Conservation (phyloP, 192 early-diverging fungal species). For the Mortierella claussenii region DNA sequence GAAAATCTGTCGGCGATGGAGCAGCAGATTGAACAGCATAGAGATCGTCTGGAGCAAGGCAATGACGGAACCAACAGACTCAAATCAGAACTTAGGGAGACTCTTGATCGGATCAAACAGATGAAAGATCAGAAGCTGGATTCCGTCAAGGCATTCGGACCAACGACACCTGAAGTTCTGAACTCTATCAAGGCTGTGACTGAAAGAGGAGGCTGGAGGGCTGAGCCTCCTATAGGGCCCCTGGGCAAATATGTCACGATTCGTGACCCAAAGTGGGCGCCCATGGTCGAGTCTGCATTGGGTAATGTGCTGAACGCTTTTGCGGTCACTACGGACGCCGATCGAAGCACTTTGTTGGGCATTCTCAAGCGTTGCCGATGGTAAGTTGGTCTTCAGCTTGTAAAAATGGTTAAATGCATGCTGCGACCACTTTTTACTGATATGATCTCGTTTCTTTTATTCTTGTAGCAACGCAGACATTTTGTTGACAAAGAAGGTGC, state of each 20-base stretch:
- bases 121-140: constrained; percentile 73
- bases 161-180: constrained; percentile 69
- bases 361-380: constrained; percentile 65
- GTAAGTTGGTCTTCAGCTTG: constrained; percentile 29
- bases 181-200: constrained; percentile 56
- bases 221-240: constrained; percentile 72
- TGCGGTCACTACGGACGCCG: constrained; percentile 74
- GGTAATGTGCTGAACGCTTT: constrained; percentile 72
- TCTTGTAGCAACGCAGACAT: constrained; percentile 57
- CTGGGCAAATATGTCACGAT: constrained; percentile 75
- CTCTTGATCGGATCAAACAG: constrained; percentile 47
- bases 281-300: constrained; percentile 71
- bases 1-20: constrained; percentile 5
- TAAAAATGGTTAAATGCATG: too few relatives aligned
- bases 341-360: constrained; percentile 60
- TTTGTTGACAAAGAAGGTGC: constrained; percentile 67
- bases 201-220: constrained; percentile 54
- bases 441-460: neutral
- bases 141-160: constrained; percentile 79
- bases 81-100: constrained; percentile 31
- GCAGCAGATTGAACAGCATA: constrained; percentile 4
- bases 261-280: constrained; percentile 64
- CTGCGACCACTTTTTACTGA: neutral
- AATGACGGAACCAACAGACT: constrained; percentile 1
- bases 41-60: constrained; percentile 4